These are phyloP conservation scores for Talaromyces proteolyticus DNA, from an alignment of 495 filamentous ascomycete genomes.

Conservation along the genomic window DNA sequence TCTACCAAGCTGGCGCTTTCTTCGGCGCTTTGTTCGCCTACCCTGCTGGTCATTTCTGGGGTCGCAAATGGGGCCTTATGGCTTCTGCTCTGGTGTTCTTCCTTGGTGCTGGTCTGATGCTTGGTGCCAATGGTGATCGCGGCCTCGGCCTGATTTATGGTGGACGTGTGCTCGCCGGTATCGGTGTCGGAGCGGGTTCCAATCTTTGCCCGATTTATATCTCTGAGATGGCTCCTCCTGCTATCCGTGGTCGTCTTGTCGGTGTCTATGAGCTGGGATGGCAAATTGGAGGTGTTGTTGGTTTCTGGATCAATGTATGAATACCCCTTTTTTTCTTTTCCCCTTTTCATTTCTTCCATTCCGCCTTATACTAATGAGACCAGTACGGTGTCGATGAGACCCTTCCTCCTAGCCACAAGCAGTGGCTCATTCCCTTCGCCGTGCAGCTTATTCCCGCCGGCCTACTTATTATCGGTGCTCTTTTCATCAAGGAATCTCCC, in stretches of 20 bases:
- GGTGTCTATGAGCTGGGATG: conserved; percentile 69
- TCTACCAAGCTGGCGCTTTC: conserved; percentile 65
- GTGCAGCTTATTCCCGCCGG: conserved; percentile 50
- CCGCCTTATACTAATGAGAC: conserved; percentile 8
- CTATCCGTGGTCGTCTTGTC: conserved; percentile 73
- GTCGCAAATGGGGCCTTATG: conserved; percentile 49
- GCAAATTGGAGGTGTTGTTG: conserved; percentile 68
- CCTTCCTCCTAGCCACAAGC: conserved; percentile 25
- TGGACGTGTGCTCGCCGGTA: conserved; percentile 64
- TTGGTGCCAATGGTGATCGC: conserved; percentile 48
- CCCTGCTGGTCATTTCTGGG: conserved; percentile 47
- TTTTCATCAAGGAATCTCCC: conserved; percentile 51
- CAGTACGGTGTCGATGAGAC: conserved; percentile 36
- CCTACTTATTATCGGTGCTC: conserved; percentile 39
- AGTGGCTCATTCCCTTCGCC: conserved; percentile 54
- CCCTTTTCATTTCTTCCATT: not conserved
- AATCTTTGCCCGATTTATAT: conserved; percentile 75
- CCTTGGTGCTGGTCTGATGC: conserved; percentile 58
- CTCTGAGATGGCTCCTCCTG: conserved; percentile 71
- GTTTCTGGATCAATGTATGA: conserved; percentile 63
- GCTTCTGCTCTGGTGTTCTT: conserved; percentile 52
- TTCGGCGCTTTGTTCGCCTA: conserved; percentile 62
- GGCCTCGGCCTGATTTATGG: conserved; percentile 60
- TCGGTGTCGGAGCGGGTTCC: conserved; percentile 72
- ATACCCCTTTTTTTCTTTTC: not conserved